Conservation (phyloP, 257 asterid genomes). For the Asclepias syriaca region DNA sequence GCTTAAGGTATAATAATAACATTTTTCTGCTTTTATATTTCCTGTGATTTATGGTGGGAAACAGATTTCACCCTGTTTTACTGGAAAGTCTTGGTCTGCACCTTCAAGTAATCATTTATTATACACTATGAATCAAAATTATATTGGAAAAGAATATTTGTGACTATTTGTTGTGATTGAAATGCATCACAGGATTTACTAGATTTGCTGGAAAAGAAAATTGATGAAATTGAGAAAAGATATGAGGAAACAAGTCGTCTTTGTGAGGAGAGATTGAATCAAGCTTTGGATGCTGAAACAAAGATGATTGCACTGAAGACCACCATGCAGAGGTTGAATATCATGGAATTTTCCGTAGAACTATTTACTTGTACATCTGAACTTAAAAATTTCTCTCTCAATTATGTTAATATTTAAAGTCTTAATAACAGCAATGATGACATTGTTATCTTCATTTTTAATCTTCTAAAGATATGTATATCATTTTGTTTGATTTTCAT, state of each 20-base stretch:
- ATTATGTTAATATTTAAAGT: not conserved
- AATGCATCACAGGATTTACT: constrained; percentile 45
- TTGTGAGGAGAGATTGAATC: constrained; percentile 66
- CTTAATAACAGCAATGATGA: not conserved
- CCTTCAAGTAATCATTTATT: not conserved
- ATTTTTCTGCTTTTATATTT: not conserved
- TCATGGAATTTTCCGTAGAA: not conserved
- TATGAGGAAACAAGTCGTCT: constrained; percentile 52
- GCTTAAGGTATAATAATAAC: constrained; percentile 51
- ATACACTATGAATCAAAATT: not conserved
- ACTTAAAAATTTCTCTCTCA: not conserved
- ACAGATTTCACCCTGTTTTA: too few relatives aligned
- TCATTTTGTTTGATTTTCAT: constrained; percentile 10
- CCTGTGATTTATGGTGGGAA: not conserved
- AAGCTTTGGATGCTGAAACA: constrained; percentile 69
- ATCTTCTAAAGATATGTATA: not conserved
- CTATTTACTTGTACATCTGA: not conserved
- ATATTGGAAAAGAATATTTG: not conserved
- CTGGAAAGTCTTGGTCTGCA: too few relatives aligned
- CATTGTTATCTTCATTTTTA: not conserved
- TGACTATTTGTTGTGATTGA: constrained; percentile 2
- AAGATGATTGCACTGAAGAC: constrained; percentile 65
- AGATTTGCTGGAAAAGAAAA: constrained; percentile 54
- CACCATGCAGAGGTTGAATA: constrained; percentile 55
- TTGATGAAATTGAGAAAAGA: constrained; percentile 68